Base-by-base conservation (phyloP, 1,284 basidiomycete species). In the Trichosporon sp. region DNA sequence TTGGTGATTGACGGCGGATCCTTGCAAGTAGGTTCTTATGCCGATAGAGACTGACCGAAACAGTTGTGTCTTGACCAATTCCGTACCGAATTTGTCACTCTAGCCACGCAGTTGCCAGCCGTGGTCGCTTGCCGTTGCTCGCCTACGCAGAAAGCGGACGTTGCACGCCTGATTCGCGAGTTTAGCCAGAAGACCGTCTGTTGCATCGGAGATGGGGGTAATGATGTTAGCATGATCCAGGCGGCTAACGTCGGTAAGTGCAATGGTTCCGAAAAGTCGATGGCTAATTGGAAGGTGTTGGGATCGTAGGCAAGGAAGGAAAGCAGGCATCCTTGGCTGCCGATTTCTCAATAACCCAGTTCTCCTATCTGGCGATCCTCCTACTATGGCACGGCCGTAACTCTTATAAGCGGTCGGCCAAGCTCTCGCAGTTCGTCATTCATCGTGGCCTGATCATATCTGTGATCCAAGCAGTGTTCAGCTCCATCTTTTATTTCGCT, bases 1-100 rank as follows among this genome's bases (percentile, higher is more conserved):
- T 84, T 99, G 2, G 95, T 99, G 40, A 98, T 99, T 63, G 96
- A 99, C 71, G 96, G 96, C n/a, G 95, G 97, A 69, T 97, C 93
- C 0, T 81, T 99, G 3, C 92, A 95, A 82, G 91, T 90, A 59
- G 62, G 68, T 56, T 29, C 0, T 6, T 21, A 31, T 31, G n/a
- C 11, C 8, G 31, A 14, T 25, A 33, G 3, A 10, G 6, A 1
- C 36, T 60, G 44, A 60, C 54, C 7, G 27, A n/a, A 1, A 1
- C 73, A 95, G 89, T 86, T 96, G 8, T 96, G 92, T 73, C 81
- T 98, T 33, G 90, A 91, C 70, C 81, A 90, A 46, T 97, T 95
- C 85, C 87, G 89, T 74, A 89, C 89, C 64, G 94, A 97, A 75
- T 99, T 99, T 74, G 90, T 99, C 71, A 90, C 92, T 74, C 90